These are phyloP conservation scores for Dalbergia cultrata DNA, from an alignment of 306 rosid genomes.

Conservation along the genomic window DNA sequence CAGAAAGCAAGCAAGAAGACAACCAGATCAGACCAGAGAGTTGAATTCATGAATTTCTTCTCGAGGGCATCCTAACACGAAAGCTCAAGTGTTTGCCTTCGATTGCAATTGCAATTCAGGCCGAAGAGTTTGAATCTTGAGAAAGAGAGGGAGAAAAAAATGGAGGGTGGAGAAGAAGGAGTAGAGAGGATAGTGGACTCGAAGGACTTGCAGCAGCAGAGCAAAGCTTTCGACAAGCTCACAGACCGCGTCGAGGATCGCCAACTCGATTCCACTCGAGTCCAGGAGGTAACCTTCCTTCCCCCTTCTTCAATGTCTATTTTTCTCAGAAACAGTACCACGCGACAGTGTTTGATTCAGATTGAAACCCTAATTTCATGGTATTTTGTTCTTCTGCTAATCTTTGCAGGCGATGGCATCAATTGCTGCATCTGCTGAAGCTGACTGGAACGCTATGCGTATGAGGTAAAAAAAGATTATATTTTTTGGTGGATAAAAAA, in stretches of 20 bases:
- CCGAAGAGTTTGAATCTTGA: background rate
- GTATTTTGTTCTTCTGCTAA: background rate
- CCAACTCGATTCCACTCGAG: constrained; percentile 95
- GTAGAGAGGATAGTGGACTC: constrained; percentile 75
- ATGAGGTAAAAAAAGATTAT: constrained; percentile 56
- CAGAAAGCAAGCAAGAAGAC: background rate
- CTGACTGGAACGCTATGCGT: constrained; percentile 79
- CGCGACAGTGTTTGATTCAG: background rate
- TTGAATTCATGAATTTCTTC: background rate
- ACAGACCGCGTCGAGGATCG: constrained; percentile 99
- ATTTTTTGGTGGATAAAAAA: no score
- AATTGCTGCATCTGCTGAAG: constrained; percentile 87
- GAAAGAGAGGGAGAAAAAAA: constrained; percentile 28
- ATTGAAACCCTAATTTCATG: background rate
- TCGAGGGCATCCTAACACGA: background rate
- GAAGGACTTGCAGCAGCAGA: constrained; percentile 92
- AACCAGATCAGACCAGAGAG: background rate
- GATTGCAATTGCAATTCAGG: background rate
- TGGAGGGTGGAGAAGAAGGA: constrained; percentile 90
- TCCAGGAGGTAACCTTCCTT: constrained; percentile 66
- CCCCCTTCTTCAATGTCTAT: background rate
- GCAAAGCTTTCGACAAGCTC: constrained; percentile 95
- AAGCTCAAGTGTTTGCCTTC: background rate
- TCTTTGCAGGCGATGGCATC: constrained; percentile 88
- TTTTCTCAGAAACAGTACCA: background rate